A percentile compares a stretch with the other conserved stretches of the same genome.
phyloP scores from a whole-genome alignment of 164 flowering plant species.

The Tetracentron sinense region DNA sequence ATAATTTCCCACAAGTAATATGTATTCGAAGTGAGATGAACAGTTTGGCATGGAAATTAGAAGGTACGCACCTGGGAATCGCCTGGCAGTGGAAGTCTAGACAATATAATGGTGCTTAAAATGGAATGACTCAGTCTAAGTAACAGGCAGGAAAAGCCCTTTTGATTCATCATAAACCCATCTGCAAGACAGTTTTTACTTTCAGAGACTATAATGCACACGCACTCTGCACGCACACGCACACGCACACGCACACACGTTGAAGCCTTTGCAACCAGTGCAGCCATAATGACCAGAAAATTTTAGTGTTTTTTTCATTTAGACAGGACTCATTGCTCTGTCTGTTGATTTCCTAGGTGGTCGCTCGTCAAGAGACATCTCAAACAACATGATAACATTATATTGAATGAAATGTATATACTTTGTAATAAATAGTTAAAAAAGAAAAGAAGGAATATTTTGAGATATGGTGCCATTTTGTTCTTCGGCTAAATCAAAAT shows the following conservation, averaged over 20 bases:
- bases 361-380: not conserved
- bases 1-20: no score
- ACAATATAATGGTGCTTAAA: constrained; percentile 8
- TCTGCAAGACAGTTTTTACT: constrained; percentile 27
- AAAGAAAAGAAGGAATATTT: not conserved
- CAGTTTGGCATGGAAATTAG: no score
- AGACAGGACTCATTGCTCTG: no score
- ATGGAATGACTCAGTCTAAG: constrained; percentile 16
- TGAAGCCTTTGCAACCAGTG: not conserved
- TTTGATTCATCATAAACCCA: constrained; percentile 51
- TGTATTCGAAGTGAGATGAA: no score
- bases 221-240: not conserved
- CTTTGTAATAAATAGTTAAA: no score
- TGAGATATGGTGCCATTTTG: not conserved
- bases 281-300: no score
- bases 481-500: not conserved
- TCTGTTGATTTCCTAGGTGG: not conserved
- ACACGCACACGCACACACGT: not conserved
- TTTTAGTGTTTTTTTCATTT: no score
- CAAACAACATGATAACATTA: no score
- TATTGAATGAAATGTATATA: no score
- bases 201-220: not conserved
- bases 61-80: not conserved
- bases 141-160: constrained; percentile 31
- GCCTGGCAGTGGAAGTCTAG: constrained; percentile 2